Evolutionary conservation across 1,284 basidiomycete genomes (phyloP).

Genomic region (Trametes polyzona): DNA sequence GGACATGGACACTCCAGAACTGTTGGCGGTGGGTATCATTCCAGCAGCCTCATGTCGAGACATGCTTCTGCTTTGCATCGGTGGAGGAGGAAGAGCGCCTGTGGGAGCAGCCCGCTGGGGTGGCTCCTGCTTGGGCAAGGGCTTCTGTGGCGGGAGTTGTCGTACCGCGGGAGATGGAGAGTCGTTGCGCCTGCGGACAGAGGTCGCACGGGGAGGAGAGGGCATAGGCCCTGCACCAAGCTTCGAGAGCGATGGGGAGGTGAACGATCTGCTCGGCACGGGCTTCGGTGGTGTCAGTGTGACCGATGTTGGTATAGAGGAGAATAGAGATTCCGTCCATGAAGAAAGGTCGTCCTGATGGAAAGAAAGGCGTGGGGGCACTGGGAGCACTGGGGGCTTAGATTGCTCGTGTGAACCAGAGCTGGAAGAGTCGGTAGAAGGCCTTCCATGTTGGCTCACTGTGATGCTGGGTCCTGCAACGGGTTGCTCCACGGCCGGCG

Average conservation of each 20-base stretch:
- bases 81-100: constrained; percentile 22
- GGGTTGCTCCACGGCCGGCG: constrained; percentile 19
- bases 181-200: constrained; percentile 10
- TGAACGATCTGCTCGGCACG: constrained; percentile 3
- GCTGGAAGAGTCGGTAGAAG: constrained; percentile 14
- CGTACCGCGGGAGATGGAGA: constrained; percentile 11
- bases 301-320: constrained; percentile 30
- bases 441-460: constrained; percentile 2
- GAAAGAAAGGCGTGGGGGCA: constrained; percentile 34
- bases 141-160: constrained; percentile 33
- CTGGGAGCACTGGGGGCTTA: constrained; percentile 20
- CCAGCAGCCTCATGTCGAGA: constrained; percentile 33
- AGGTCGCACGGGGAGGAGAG: constrained; percentile 15
- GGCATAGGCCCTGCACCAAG: not conserved
- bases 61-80: constrained; percentile 23
- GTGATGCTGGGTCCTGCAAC: not conserved
- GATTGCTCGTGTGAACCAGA: constrained; percentile 10
- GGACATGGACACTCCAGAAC: constrained; percentile 2
- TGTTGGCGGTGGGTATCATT: constrained; percentile 21
- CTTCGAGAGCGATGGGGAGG: not conserved
- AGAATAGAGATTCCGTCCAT: constrained; percentile 37
- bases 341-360: constrained; percentile 36
- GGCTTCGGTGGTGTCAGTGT: constrained; percentile 19
- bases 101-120: constrained; percentile 14
- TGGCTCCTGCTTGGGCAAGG: constrained; percentile 28